These are phyloP conservation scores for Pseudopyricularia javanii DNA, from an alignment of 2,329 filamentous ascomycete species.

Conservation along the genomic window DNA sequence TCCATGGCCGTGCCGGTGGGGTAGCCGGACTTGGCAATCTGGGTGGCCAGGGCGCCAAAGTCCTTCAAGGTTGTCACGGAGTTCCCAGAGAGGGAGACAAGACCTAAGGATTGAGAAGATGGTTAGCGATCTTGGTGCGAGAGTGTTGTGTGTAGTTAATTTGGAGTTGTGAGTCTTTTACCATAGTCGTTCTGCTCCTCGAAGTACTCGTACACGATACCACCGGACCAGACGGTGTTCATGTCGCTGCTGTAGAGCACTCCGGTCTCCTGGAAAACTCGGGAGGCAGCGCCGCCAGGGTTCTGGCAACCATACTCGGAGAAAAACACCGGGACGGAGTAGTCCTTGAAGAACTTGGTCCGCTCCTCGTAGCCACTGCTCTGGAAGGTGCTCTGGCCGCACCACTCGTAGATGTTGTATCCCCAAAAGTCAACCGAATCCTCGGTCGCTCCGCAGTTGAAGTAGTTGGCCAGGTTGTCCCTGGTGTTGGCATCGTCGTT, in stretches of 20 bases:
- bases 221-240: conserved; percentile 75
- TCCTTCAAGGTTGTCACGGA: conserved; percentile 55
- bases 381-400: conserved; percentile 51
- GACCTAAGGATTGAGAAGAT: conserved; percentile 29
- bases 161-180: conserved; percentile 15
- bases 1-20: conserved; percentile 52
- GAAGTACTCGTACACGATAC: conserved; percentile 95
- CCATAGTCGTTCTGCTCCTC: conserved; percentile 78
- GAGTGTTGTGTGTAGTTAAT: too few species aligned
- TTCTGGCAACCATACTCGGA: conserved; percentile 90
- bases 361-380: conserved; percentile 55
- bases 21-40: conserved; percentile 49
- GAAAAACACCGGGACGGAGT: conserved; percentile 85
- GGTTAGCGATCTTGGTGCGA: too few species aligned
- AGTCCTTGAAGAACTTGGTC: conserved; percentile 68
- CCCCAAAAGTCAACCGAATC: conserved; percentile 70
- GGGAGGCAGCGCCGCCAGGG: conserved; percentile 40
- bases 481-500: conserved; percentile 67
- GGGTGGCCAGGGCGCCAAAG: conserved; percentile 56
- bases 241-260: conserved; percentile 67
- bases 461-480: conserved; percentile 57
- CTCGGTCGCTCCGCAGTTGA: conserved; percentile 54
- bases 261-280: conserved; percentile 68
- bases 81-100: conserved; percentile 46
- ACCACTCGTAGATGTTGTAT: conserved; percentile 87